A percentile compares a stretch with the other conserved stretches of the same genome.
These are phyloP conservation scores for Lepraria neglecta DNA, from an alignment of 495 filamentous ascomycete species.

Conservation along the genomic window DNA sequence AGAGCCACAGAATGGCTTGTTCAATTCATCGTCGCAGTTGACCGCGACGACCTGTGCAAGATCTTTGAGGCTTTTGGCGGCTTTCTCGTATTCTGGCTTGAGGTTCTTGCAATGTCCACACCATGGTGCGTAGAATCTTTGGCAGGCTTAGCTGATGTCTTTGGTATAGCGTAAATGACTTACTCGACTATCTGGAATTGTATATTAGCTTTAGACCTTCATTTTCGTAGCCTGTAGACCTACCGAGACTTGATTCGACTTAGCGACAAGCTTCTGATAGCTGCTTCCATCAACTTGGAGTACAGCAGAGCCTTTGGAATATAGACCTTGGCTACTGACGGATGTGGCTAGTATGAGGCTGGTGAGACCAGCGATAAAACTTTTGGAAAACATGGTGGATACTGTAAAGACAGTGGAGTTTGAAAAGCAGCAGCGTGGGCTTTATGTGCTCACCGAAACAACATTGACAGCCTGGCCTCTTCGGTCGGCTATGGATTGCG, in stretches of 20 bases:
- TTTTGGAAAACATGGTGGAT: constrained; percentile 18
- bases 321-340: constrained; percentile 57
- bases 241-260: constrained; percentile 89
- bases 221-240: constrained; percentile 30
- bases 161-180: constrained; percentile 29
- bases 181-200: constrained; percentile 60
- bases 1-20: constrained; percentile 79
- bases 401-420: constrained; percentile 7
- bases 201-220: constrained; percentile 23
- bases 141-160: constrained; percentile 24
- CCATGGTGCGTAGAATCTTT: constrained; percentile 91
- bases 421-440: not conserved
- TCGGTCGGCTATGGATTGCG: constrained; percentile 19
- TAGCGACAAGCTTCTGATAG: constrained; percentile 78
- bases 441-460: not conserved
- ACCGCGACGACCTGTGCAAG: constrained; percentile 90
- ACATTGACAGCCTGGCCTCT: constrained; percentile 26
- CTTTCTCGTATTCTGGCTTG: constrained; percentile 92
- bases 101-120: constrained; percentile 95
- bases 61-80: constrained; percentile 77
- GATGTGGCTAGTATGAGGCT: constrained; percentile 12
- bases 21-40: constrained; percentile 91
- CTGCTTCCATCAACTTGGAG: constrained; percentile 76
- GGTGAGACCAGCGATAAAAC: constrained; percentile 15
- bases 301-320: constrained; percentile 81